Conservation (phyloP, 768 basidiomycete species). For the Obba rivulosa region DNA sequence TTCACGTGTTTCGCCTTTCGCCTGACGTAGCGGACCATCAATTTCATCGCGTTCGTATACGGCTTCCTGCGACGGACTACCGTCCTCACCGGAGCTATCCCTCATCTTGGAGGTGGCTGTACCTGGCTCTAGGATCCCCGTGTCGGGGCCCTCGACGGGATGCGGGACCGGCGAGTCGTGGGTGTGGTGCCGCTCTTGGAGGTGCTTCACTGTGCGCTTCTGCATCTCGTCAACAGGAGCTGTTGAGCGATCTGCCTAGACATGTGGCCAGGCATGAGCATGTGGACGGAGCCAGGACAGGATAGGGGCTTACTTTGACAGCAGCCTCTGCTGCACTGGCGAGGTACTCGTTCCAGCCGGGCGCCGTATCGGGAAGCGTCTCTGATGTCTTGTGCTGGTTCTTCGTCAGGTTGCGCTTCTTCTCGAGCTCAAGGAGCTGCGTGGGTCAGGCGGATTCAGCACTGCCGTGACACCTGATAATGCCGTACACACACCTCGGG, state of each 20-base stretch:
- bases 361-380: slow-evolving; percentile 23
- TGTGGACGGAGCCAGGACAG: background rate
- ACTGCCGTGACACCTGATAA: background rate
- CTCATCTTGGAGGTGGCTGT: slow-evolving; percentile 9
- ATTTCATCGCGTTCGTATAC: slow-evolving; percentile 21
- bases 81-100: slow-evolving; percentile 6
- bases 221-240: slow-evolving; percentile 13
- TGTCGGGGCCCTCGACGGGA: slow-evolving; percentile 2
- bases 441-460: background rate
- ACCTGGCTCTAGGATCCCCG: slow-evolving; percentile 6
- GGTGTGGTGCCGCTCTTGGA: slow-evolving; percentile 20
- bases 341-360: slow-evolving; percentile 34
- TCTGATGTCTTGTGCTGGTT: slow-evolving; percentile 31
- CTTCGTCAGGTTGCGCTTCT: slow-evolving; percentile 26
- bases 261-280: background rate
- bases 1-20: slow-evolving; percentile 1
- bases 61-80: slow-evolving; percentile 6
- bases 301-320: slow-evolving; percentile 24
- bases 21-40: slow-evolving; percentile 16
- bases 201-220: slow-evolving; percentile 20
- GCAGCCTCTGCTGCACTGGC: slow-evolving; percentile 30
- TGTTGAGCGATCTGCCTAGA: slow-evolving; percentile 22
- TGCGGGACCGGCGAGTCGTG: slow-evolving; percentile 1
- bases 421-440: slow-evolving; percentile 29
- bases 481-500: slow-evolving; percentile 21